Percentiles rank a stretch among this genome's conserved stretches.
These are phyloP conservation scores for Tetrahymena malaccensis DNA, from an alignment of 73 alveolate species.

Conservation along the genomic window DNA sequence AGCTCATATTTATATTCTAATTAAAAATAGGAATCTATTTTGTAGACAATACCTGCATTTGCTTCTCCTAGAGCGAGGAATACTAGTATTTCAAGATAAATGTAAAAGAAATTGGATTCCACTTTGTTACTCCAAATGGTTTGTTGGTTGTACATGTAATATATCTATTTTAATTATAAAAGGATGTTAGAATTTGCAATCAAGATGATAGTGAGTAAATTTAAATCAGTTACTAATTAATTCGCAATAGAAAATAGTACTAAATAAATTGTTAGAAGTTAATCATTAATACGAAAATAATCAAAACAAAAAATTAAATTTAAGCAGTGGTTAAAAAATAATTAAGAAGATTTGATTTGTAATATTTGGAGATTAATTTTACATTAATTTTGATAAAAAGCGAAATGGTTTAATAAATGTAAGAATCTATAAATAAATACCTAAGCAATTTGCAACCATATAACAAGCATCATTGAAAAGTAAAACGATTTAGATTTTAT, in stretches of 20 bases:
- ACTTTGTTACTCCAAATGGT: neutral
- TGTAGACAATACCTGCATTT: neutral
- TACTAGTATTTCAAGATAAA: neutral
- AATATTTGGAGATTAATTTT: neutral
- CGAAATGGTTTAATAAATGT: neutral
- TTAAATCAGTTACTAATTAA: neutral
- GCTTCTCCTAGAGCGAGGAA: neutral
- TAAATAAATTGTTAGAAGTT: neutral
- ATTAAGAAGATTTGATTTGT: neutral
- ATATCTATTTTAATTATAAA: neutral
- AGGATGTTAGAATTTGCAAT: neutral
- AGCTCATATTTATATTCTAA: neutral
- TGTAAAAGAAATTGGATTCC: neutral
- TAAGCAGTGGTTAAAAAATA: neutral
- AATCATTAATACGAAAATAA: neutral
- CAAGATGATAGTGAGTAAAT: too few species aligned
- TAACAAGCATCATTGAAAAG: neutral
- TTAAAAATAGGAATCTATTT: neutral
- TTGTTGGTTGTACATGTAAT: neutral
- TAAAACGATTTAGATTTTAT: neutral
- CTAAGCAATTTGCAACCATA: neutral
- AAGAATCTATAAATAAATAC: neutral
- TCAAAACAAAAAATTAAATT: too few species aligned
- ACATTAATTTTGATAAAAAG: neutral
- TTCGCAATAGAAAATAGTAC: neutral